A percentile compares a stretch with the other conserved stretches of the same genome.
phyloP scores from a whole-genome alignment of 1,284 basidiomycete species.

The Naganishia albida region DNA sequence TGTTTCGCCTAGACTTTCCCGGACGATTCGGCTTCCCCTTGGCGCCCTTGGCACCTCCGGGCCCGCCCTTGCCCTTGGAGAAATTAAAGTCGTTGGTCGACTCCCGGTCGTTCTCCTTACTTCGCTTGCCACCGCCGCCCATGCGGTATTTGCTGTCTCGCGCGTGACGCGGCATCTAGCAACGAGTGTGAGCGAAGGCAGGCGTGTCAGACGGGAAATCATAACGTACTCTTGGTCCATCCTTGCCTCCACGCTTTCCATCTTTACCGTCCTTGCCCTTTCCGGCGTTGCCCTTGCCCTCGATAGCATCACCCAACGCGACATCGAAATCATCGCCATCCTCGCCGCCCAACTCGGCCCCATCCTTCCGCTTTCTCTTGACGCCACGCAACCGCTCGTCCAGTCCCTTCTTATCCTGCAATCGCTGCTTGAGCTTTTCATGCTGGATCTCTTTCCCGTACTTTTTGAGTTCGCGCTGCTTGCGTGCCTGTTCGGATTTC shows the following conservation, averaged over 20 bases:
- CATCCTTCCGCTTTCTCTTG: constrained; percentile 83
- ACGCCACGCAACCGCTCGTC: constrained; percentile 77
- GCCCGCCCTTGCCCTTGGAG: constrained; percentile 52
- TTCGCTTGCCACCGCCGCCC: constrained; percentile 63
- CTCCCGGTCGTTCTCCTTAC: constrained; percentile 77
- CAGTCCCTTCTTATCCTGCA: constrained; percentile 76
- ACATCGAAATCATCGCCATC: constrained; percentile 70
- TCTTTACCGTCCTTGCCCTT: constrained; percentile 38
- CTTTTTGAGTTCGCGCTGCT: constrained; percentile 94
- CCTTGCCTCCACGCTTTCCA: constrained; percentile 41
- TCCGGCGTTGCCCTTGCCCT: constrained; percentile 59
- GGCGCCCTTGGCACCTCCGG: constrained; percentile 52
- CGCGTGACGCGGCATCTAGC: constrained; percentile 62
- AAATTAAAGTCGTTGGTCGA: constrained; percentile 72
- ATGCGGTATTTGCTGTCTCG: constrained; percentile 80
- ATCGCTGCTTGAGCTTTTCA: constrained; percentile 78
- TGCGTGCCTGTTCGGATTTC: constrained; percentile 85
- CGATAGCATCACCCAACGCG: constrained; percentile 78
- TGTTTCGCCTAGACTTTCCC: constrained; percentile 45
- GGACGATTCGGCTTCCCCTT: constrained; percentile 47
- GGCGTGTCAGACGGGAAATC: neutral
- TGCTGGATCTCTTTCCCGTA: constrained; percentile 95
- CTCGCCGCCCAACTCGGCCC: constrained; percentile 70
- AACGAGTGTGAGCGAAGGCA: neutral
- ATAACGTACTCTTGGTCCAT: constrained; percentile 22